Evolutionary conservation across 805 yeast species (phyloP), one percentile per base, ranked within the genome.

Genomic region (Pichia insulana): DNA sequence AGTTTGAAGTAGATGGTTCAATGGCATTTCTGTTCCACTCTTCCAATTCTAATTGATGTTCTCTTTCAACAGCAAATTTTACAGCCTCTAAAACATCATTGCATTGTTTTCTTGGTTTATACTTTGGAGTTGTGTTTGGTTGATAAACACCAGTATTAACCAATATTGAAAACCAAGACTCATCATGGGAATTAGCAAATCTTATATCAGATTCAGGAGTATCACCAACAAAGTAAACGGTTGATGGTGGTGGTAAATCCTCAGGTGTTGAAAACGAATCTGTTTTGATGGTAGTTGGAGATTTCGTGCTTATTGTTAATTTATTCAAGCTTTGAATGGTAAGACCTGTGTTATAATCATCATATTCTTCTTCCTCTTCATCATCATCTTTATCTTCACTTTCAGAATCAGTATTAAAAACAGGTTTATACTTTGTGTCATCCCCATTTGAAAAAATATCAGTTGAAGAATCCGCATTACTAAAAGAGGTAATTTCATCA

Each of bases 131-230:
- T 8, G 90, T 78, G 17, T 90, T 89, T 36, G 74, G 86, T 63
- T 83, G 79, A 63, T 83, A 84, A 44, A 84, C 95, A 59, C 95
- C 95, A 31, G 95, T 84, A 63, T 84, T 81, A 32, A 84, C 95
- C 55, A 84, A 69, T 45, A 85, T 84, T 22, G 94, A 83, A 63
- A 73, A 78, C 95, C 95, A 84, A 26, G 87, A 77, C 46, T 76
- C 76, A 58, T 84, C 92, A 62, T 83, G 90, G 16, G 88, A 79
- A 65, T 84, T 84, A 41, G 94, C 94, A 65, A 85, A 85, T 61
- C 92, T 70, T 49, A 84, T 84, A 61, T 84, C 95, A 7, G 89
- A 80, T 64, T 84, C 94, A 16, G 95, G 95, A 12, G 94, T 84
- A 57, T 84, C 95, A 54, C 95, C 95, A 40, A 84, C 92, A 64